Evolutionary conservation across 202 grass and related monocot species (phyloP), one percentile per base, ranked within the genome.

Genomic region (Miscanthus sacchariflorus): DNA sequence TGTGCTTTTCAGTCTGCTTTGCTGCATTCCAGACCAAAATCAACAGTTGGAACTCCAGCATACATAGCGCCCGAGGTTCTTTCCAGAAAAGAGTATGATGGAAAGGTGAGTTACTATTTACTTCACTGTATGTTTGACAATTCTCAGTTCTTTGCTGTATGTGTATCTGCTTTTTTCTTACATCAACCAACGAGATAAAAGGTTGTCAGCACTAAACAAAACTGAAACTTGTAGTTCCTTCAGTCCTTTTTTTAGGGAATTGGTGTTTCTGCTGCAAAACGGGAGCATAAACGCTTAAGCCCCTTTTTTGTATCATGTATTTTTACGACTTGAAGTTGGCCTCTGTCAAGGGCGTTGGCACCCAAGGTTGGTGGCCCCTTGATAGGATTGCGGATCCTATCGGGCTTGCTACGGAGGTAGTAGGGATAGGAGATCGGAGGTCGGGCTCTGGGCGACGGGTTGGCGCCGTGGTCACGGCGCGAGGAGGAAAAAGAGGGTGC

Each of bases 1-100:
- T 67, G 38, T 83, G 65, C 12, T 67, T 91, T 94, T 72, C 87
- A 98, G 96, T 98, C 96, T 87, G 87, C 90, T 65, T 91, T 98
- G 88, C 79, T 96, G 80, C 93, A 98, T 66, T 98, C 96, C 2
- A 90, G 86, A 80, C 96, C 96, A 85, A 98, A 98, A 80, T 98
- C 96, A 70, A 93, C 96, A 61, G 96, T 98, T 73, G 96, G 96
- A 12, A 98, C 96, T 83, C 96, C 96, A 46, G 96, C 93, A 43
- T 98, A 98, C 83, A 98, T 98, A 88, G 93, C 96, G 4, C 96
- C 96, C 0, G 93, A 98, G 82, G 93, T 98, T 83, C 90, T 98
- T 63, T 96, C 96, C 0, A 93, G 92, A 80, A 98, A 93, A 83
- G 96, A 98, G 81, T 98, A 98, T 77, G 93, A 98, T 15, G 96